phyloP scores from a whole-genome alignment of 116 monocot genomes.

The Phalaenopsis hybrid region DNA sequence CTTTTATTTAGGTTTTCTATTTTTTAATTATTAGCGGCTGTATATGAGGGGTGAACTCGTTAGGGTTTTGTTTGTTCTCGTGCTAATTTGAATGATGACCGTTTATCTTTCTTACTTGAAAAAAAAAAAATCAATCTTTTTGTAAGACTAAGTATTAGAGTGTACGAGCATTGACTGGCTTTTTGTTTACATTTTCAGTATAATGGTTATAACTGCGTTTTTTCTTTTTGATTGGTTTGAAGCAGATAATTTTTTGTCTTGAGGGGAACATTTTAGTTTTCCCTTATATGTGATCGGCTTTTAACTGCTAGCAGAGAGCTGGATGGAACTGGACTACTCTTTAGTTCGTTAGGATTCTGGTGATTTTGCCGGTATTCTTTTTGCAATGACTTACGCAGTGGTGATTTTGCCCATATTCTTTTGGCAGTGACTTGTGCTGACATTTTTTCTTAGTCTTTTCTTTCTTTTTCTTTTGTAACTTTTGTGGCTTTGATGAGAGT shows the following conservation, averaged over 20 bases:
- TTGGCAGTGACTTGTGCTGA: not conserved
- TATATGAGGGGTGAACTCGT: not conserved
- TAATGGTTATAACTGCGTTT: not conserved
- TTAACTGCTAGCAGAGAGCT: not conserved
- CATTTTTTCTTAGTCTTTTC: not conserved
- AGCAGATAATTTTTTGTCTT: not conserved
- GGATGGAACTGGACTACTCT: not conserved
- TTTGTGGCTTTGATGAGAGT: not conserved
- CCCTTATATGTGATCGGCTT: not conserved
- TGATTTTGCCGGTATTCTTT: not conserved
- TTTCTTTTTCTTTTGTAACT: not conserved
- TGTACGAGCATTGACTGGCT: not conserved
- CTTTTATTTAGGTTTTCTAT: not conserved
- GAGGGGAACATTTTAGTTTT: not conserved
- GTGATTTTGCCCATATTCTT: not conserved
- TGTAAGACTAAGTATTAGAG: not conserved
- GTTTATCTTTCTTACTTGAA: not conserved
- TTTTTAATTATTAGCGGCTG: not conserved
- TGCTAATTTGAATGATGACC: not conserved
- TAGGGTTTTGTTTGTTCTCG: slow-evolving; percentile 2
- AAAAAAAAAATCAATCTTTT: not conserved
- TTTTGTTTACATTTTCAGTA: not conserved
- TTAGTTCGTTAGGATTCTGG: not conserved
- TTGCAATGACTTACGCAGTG: not conserved
- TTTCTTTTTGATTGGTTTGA: no score